These are phyloP conservation scores for Globisporangium uncinulatum DNA, from an alignment of 352 stramenopile species.

Conservation along the genomic window DNA sequence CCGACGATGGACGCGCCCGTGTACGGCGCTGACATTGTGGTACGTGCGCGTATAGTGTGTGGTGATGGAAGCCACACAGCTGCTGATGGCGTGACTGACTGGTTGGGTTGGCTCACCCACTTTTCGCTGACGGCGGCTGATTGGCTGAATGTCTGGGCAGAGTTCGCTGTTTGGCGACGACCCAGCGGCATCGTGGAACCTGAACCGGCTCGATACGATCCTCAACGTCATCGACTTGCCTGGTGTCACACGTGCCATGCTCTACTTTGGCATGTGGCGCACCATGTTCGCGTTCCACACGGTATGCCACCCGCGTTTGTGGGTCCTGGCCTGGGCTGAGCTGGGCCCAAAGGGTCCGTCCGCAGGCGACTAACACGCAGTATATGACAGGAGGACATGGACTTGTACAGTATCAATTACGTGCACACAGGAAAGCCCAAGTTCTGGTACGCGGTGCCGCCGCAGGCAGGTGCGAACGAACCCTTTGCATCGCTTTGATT, in stretches of 20 bases:
- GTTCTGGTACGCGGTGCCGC: constrained; percentile 91
- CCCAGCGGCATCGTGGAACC: constrained; percentile 76
- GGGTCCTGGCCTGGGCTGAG: too few relatives aligned
- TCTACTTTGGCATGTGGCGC: constrained; percentile 94
- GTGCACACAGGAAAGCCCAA: constrained; percentile 90
- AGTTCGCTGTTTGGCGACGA: constrained; percentile 81
- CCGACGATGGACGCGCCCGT: constrained; percentile 83
- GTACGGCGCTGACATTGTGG: constrained; percentile 90
- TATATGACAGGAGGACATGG: constrained; percentile 83
- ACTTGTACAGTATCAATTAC: constrained; percentile 94
- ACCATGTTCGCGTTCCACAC: constrained; percentile 93
- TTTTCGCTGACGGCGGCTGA: too few relatives aligned
- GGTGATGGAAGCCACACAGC: too few relatives aligned
- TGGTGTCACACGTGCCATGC: constrained; percentile 87
- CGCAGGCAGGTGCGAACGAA: constrained; percentile 57
- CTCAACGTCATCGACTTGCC: constrained; percentile 73
- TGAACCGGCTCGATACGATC: constrained; percentile 86
- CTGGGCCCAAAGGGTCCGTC: too few relatives aligned
- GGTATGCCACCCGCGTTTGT: too few relatives aligned
- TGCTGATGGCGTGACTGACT: not conserved
- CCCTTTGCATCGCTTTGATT: too few relatives aligned
- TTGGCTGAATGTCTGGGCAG: constrained; percentile 19
- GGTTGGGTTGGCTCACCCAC: too few relatives aligned
- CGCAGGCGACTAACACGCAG: not conserved
- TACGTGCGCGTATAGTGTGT: too few relatives aligned